A percentile compares a stretch with the other conserved stretches of the same genome.
Conservation (phyloP, 2,329 filamentous ascomycete species). For the Cladophialophora psammophila region DNA sequence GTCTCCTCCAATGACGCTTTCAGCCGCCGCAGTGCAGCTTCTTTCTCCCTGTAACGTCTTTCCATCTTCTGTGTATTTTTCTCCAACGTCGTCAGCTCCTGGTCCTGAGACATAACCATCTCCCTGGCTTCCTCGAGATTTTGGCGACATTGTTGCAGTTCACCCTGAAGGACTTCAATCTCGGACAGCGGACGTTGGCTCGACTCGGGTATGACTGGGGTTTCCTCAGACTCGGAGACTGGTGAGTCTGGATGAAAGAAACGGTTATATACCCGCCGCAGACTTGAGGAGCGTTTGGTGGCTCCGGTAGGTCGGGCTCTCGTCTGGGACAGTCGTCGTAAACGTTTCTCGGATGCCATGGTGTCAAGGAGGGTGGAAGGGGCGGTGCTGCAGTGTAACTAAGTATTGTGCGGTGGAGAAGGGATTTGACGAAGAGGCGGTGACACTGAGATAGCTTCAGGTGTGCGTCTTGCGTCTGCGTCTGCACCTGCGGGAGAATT, state of each 20-base stretch:
- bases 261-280: constrained; percentile 36
- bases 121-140: constrained; percentile 35
- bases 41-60: constrained; percentile 35
- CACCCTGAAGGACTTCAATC: constrained; percentile 26
- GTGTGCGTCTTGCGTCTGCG: constrained; percentile 19
- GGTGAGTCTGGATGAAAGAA: constrained; percentile 31
- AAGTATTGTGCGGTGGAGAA: constrained; percentile 18
- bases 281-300: constrained; percentile 33
- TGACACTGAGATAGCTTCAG: constrained; percentile 30
- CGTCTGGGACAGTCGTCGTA: constrained; percentile 33
- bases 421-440: constrained; percentile 12
- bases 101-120: constrained; percentile 33
- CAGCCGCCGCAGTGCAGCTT: constrained; percentile 30
- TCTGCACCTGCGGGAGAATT: constrained; percentile 12
- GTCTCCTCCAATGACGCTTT: constrained; percentile 36
- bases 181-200: constrained; percentile 10
- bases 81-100: constrained; percentile 32
- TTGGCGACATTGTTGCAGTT: constrained; percentile 37
- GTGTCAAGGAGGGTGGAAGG: constrained; percentile 3
- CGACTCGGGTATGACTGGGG: constrained; percentile 13
- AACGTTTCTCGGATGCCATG: constrained; percentile 36
- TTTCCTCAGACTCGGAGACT: constrained; percentile 4
- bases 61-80: constrained; percentile 44
- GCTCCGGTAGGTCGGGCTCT: constrained; percentile 25
- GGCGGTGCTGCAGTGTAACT: constrained; percentile 13